Base-by-base conservation (phyloP, 805 yeast genomes). In the Candida andamanensis region DNA sequence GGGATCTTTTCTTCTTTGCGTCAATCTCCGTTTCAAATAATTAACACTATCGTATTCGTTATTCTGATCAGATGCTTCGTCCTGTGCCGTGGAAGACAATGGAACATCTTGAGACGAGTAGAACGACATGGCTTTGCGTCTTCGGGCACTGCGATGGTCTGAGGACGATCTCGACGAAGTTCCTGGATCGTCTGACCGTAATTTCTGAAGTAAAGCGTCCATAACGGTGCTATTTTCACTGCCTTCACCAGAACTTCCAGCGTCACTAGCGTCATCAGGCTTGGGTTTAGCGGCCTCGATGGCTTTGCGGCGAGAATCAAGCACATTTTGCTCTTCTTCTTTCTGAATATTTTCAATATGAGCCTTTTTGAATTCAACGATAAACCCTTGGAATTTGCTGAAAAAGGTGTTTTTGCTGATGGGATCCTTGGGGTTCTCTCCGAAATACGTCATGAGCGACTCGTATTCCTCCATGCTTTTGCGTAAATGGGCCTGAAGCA, bases 401-500 rank as follows among this genome's bases (percentile, higher is more conserved):
- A 90, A 85, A 47, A 92, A 90, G 0, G 78, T 60, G 38, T 75
- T 73, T 33, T 80, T 72, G 12, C 89, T 74, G 42, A 68, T 65
- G 23, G 72, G 63, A 54, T 90, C 97, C 6, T 54, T 58, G 1
- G 83, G 69, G 52, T 85, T 94, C 57, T 92, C 98, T n/a, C 97
- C 97, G 52, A 85, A 92, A 45, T 74, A 78, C 41, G 70, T 70
- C 94, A 92, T 81, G 41, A 87, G 63, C 20, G 71, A 67, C 32
- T 76, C 75, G 50, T 83, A 84, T 38, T 81, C 85, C 26, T 72
- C 63, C 34, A 79, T 58, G 0, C 90, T 77, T 15, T 76, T 59
- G 34, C 68, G 70, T 17, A 80, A 64, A 42, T 83, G 89, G 33
- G 77, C 76, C 28, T 72, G 71, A 26, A 92, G 58, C 24, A 80